A percentile compares a stretch with the other conserved stretches of the same genome.
Conservation (phyloP, 2,329 filamentous ascomycete genomes). For the Achaetomium macrosporum region DNA sequence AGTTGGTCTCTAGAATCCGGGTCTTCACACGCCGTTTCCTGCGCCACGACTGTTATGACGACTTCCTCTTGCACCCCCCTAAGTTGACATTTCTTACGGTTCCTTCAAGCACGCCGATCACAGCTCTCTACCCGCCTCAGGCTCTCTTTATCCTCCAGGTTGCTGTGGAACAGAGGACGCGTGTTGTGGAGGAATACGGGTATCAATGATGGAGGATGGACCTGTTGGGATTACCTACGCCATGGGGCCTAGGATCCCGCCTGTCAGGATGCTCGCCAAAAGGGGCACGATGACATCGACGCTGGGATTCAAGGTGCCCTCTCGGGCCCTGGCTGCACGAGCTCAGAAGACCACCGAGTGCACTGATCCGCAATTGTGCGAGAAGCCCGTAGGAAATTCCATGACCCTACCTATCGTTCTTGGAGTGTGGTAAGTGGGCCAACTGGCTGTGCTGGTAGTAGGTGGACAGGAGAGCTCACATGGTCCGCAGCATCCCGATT, state of each 20-base stretch:
- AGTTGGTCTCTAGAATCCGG: conserved; percentile 3
- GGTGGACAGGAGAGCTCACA: conserved; percentile 17
- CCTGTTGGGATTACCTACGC: conserved; percentile 16
- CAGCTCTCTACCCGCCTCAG: neutral
- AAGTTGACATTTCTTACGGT: conserved; percentile 14
- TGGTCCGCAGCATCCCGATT: conserved; percentile 62
- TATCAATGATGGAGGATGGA: conserved; percentile 21
- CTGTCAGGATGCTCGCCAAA: conserved; percentile 8
- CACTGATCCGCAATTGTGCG: conserved; percentile 42
- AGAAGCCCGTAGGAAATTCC: conserved; percentile 50
- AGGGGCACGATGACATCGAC: conserved; percentile 12
- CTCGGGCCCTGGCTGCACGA: conserved; percentile 16
- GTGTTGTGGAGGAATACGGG: conserved; percentile 12
- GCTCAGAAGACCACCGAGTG: conserved; percentile 14
- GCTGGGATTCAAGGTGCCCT: conserved; percentile 16
- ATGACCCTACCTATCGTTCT: conserved; percentile 62
- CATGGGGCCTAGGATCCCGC: conserved; percentile 24
- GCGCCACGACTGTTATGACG: conserved; percentile 26
- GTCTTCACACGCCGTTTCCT: conserved; percentile 8
- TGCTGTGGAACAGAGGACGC: neutral
- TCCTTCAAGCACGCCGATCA: neutral
- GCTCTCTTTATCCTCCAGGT: neutral
- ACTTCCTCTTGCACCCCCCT: conserved; percentile 12
- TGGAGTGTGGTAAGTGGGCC: conserved; percentile 59
- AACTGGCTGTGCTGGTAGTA: neutral